Evolutionary conservation across 257 asterid species (phyloP).

Genomic region (Cruciata laevipes): DNA sequence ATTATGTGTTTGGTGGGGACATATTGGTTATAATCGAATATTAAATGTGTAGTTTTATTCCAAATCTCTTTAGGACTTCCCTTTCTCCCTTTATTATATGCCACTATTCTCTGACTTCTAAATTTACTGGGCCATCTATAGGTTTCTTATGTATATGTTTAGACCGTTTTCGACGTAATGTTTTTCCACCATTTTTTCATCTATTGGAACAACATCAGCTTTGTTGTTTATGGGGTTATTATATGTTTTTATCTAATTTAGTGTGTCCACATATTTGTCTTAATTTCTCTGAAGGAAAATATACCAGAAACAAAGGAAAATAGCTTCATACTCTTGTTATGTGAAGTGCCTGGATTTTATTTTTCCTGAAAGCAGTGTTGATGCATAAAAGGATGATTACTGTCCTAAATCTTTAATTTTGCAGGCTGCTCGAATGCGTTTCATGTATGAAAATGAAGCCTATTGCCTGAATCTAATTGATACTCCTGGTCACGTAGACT

Average conservation of each 20-base stretch:
- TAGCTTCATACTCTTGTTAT: not conserved
- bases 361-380: not conserved
- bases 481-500: conserved; percentile 98
- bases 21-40: too few species aligned
- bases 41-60: too few species aligned
- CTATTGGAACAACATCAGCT: too few species aligned
- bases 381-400: not conserved
- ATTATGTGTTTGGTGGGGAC: too few species aligned
- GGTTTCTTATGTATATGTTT: too few species aligned
- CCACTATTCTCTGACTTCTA: too few species aligned
- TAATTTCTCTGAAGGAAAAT: not conserved
- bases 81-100: too few species aligned
- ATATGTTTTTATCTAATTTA: not conserved
- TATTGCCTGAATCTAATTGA: conserved; percentile 95
- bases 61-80: too few species aligned
- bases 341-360: not conserved
- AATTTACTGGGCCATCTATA: too few species aligned
- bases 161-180: too few species aligned
- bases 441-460: conserved; percentile 50
- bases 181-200: too few species aligned
- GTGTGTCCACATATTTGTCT: not conserved
- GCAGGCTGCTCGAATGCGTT: conserved; percentile 99
- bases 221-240: too few species aligned
- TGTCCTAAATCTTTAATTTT: conserved; percentile 15
- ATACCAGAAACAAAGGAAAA: not conserved